Conservation (phyloP, 129 eudicot species). For the Oenanthe sinensis region DNA sequence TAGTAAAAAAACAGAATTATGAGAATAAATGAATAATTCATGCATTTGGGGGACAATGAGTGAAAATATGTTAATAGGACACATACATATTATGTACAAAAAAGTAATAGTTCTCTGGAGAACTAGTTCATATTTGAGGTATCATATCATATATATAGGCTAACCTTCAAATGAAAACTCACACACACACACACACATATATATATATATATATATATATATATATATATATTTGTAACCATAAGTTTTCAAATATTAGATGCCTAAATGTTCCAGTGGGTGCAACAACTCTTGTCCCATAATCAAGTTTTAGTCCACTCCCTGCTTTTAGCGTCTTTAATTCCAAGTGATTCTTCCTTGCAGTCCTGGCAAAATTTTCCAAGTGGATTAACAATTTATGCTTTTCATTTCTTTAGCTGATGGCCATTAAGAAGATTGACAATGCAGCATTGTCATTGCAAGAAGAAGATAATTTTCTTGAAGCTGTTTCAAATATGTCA, state of each 20-base stretch:
- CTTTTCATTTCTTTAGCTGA: constrained; percentile 31
- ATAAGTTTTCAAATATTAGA: background rate
- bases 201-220: too few species aligned
- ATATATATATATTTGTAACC: background rate
- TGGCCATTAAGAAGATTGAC: constrained; percentile 92
- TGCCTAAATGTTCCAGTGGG: background rate
- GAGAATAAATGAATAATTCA: too few species aligned
- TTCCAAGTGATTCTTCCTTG: background rate
- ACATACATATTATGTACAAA: too few species aligned
- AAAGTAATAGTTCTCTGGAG: too few species aligned
- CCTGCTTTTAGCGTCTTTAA: background rate
- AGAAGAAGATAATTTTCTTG: constrained; percentile 92
- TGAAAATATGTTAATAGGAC: too few species aligned
- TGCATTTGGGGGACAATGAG: too few species aligned
- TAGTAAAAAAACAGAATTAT: too few species aligned
- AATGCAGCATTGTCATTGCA: constrained; percentile 81
- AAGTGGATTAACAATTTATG: constrained; percentile 5
- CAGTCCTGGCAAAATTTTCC: background rate
- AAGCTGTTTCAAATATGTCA: constrained; percentile 93
- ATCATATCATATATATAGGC: too few species aligned
- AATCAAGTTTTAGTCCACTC: background rate
- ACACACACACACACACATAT: too few species aligned
- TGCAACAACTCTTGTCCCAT: background rate
- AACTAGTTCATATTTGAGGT: too few species aligned
- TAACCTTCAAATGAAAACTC: too few species aligned